Evolutionary conservation across 768 basidiomycete species (phyloP).

Genomic region (Kwoniella heveanensis): DNA sequence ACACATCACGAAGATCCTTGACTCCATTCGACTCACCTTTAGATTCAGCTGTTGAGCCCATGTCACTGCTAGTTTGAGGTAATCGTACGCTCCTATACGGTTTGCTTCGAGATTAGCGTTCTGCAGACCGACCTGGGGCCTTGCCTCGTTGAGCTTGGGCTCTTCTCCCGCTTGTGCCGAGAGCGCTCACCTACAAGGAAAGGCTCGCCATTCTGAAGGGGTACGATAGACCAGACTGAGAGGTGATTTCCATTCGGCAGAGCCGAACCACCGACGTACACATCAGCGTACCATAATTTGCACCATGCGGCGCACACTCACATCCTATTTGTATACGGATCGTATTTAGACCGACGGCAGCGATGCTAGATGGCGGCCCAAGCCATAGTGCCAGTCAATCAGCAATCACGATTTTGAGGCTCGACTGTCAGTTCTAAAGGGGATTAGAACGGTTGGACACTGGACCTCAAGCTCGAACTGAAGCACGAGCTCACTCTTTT

Average conservation of each 20-base stretch:
- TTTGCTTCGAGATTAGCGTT: too few relatives aligned
- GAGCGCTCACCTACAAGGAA: conserved; percentile 36
- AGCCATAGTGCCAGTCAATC: too few relatives aligned
- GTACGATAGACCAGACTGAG: conserved; percentile 52
- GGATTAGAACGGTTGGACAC: too few relatives aligned
- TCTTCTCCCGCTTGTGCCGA: background rate
- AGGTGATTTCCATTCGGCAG: background rate
- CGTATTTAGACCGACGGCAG: conserved; percentile 47
- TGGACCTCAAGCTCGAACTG: too few relatives aligned
- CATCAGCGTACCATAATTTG: too few relatives aligned
- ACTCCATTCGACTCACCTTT: conserved; percentile 21
- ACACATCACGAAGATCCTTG: too few relatives aligned
- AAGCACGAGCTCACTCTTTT: conserved; percentile 37
- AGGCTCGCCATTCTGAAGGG: conserved; percentile 43
- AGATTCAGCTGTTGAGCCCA: conserved; percentile 48
- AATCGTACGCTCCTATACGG: conserved; percentile 50
- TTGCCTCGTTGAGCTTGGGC: too few relatives aligned
- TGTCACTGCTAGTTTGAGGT: conserved; percentile 46
- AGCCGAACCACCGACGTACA: too few relatives aligned
- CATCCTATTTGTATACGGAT: conserved; percentile 54
- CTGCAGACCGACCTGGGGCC: too few relatives aligned
- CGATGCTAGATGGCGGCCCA: conserved; percentile 25
- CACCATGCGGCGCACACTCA: too few relatives aligned
- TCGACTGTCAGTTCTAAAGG: too few relatives aligned
- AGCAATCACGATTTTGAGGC: too few relatives aligned